Evolutionary conservation across 345 rosid species (phyloP).

Genomic region (Salix arbutifolia): DNA sequence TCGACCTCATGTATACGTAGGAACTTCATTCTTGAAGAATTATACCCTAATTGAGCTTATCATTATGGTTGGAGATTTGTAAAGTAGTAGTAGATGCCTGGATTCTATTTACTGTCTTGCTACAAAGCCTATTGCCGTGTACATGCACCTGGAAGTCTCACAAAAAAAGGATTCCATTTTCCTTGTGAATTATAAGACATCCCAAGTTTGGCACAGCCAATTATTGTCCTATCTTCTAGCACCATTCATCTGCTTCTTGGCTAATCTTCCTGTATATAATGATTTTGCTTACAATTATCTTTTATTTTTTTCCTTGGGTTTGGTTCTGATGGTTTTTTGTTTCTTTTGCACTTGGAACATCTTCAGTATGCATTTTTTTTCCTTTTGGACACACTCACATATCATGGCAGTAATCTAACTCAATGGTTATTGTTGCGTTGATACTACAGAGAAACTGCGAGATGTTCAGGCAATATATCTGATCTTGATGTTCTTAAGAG

Average conservation of each 20-base stretch:
- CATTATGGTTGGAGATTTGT: neutral
- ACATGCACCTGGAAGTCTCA: neutral
- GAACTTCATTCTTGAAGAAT: neutral
- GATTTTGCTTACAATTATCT: too few species aligned
- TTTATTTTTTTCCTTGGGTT: too few species aligned
- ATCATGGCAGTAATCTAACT: constrained; percentile 1
- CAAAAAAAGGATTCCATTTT: neutral
- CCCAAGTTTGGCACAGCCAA: neutral
- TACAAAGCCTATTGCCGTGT: neutral
- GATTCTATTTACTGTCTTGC: neutral
- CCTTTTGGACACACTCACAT: neutral
- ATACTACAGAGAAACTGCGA: constrained; percentile 53
- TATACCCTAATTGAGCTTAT: too few species aligned
- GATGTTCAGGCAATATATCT: constrained; percentile 34
- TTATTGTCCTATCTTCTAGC: neutral
- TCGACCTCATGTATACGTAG: neutral
- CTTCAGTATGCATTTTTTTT: neutral
- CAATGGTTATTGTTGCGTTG: constrained; percentile 14
- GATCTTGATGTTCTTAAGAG: constrained; percentile 54
- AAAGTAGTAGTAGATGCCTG: neutral
- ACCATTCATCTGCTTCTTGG: neutral
- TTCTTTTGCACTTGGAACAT: neutral
- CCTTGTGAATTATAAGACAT: neutral
- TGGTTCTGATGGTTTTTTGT: neutral
- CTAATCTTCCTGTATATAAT: neutral